Conservation (phyloP, 495 filamentous ascomycete species). For the Aspergillus saccharolyticus region DNA sequence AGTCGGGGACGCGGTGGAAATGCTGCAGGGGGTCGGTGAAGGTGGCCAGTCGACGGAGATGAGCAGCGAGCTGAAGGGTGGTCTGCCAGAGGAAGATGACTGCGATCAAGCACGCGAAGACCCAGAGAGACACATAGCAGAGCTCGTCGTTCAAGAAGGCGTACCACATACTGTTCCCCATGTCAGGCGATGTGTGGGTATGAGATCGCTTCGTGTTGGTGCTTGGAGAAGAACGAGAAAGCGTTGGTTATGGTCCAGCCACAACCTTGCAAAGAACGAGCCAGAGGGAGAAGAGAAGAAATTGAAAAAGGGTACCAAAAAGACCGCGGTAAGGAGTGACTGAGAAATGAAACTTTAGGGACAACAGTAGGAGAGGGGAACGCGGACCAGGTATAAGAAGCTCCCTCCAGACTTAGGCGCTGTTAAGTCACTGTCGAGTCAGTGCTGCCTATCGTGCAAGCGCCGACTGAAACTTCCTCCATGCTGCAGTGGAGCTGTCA, state of each 20-base stretch:
- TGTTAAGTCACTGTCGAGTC: background rate
- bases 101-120: background rate
- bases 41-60: slow-evolving; percentile 1
- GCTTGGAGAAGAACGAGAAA: background rate
- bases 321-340: too few relatives aligned
- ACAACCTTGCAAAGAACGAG: background rate
- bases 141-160: background rate
- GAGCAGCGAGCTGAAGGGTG: background rate
- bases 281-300: background rate
- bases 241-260: background rate
- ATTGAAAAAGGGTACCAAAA: background rate
- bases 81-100: slow-evolving; percentile 1
- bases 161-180: background rate
- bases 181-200: background rate
- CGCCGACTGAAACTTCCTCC: background rate
- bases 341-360: background rate
- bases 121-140: background rate
- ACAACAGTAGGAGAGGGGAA: background rate
- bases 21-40: background rate
- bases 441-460: background rate
- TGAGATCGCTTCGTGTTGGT: too few relatives aligned
- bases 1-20: background rate
- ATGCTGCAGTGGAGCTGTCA: too few relatives aligned
- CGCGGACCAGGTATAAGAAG: background rate
- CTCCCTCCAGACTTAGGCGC: too few relatives aligned